These are phyloP conservation scores for Aspergillus candidus DNA, from an alignment of 2,329 filamentous ascomycete genomes.

Conservation along the genomic window DNA sequence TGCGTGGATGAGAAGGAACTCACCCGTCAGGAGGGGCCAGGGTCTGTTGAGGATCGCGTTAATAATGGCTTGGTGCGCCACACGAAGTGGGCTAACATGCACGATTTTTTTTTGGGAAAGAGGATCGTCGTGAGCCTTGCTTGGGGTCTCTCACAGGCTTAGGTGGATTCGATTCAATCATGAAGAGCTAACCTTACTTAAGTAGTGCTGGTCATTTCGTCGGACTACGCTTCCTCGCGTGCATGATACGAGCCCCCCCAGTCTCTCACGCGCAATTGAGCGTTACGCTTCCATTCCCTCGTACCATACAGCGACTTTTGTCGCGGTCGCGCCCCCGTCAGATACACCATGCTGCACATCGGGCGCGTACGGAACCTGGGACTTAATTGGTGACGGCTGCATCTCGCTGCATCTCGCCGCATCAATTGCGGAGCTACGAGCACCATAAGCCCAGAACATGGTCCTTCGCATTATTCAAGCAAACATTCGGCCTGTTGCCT, in stretches of 20 bases:
- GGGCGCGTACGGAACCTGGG: conserved; percentile 15
- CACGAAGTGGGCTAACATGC: conserved; percentile 8
- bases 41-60: conserved; percentile 10
- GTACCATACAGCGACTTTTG: conserved; percentile 1
- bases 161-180: conserved; percentile 8
- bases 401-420: conserved; percentile 11
- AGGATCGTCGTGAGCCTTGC: conserved; percentile 10
- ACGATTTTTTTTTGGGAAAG: conserved; percentile 8
- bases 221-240: conserved; percentile 17
- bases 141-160: conserved; percentile 9
- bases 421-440: conserved; percentile 16
- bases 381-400: conserved; percentile 17
- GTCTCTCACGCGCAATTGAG: conserved; percentile 11
- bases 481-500: background rate
- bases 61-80: conserved; percentile 6
- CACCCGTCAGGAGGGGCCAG: too few species aligned
- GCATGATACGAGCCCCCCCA: conserved; percentile 12
- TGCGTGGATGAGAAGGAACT: too few species aligned
- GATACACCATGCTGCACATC: conserved; percentile 10
- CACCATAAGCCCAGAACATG: conserved; percentile 10
- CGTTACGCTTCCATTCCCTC: conserved; percentile 13
- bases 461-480: conserved; percentile 2
- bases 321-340: conserved; percentile 3
- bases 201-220: conserved; percentile 13
- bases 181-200: conserved; percentile 20